Conservation (phyloP, 257 asterid genomes). For the Scutellaria minor region DNA sequence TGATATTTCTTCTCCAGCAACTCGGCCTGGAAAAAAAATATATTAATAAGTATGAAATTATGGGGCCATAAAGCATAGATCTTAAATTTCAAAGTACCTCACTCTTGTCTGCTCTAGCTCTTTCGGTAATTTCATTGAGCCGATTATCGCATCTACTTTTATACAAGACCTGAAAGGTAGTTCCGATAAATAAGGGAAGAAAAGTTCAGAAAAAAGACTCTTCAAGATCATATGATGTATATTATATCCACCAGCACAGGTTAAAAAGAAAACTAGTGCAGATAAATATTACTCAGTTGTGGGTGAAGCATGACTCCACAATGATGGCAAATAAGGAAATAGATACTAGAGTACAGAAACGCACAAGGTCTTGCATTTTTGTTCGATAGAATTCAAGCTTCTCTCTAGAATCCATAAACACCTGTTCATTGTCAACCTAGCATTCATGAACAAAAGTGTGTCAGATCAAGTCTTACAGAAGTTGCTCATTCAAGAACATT, state of each 20-base stretch:
- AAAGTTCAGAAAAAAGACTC: conserved; percentile 10
- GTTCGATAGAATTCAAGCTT: conserved; percentile 91
- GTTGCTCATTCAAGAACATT: conserved; percentile 28
- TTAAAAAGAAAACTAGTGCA: conserved; percentile 17
- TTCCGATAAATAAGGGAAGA: conserved; percentile 35
- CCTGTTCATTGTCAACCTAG: conserved; percentile 78
- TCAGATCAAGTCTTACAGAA: conserved; percentile 31
- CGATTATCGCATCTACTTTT: conserved; percentile 98
- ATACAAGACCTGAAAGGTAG: conserved; percentile 71
- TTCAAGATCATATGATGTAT: conserved; percentile 15
- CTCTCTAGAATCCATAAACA: conserved; percentile 88
- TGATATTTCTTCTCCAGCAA: conserved; percentile 85
- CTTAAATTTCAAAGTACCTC: conserved; percentile 64
- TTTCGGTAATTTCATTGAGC: conserved; percentile 95
- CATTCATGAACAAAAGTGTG: conserved; percentile 39
- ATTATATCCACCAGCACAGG: conserved; percentile 10
- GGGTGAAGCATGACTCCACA: conserved; percentile 15
- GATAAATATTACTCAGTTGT: background rate
- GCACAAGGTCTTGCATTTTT: conserved; percentile 99
- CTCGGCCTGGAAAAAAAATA: conserved; percentile 72
- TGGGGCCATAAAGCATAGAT: conserved; percentile 23
- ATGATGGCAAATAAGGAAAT: conserved; percentile 30
- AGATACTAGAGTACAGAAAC: conserved; percentile 39
- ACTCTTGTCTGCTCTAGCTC: conserved; percentile 88
- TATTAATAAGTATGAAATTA: conserved; percentile 10